Evolutionary conservation across 768 basidiomycete species (phyloP).

Genomic region (Collybia sp.): DNA sequence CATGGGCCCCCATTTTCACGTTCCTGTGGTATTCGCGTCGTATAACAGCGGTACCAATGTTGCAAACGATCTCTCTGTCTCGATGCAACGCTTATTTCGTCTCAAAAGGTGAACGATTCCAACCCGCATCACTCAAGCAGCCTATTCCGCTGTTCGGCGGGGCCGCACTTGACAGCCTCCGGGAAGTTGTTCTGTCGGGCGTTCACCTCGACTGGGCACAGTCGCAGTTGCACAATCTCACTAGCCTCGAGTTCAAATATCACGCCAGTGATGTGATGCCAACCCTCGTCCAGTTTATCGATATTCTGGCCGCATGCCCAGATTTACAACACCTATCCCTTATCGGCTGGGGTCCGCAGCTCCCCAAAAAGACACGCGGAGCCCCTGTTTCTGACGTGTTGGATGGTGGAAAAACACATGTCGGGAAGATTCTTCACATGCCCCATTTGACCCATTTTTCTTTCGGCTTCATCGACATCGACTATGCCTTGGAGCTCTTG

Average conservation of each 20-base stretch:
- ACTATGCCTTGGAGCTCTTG: constrained; percentile 32
- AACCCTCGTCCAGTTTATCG: constrained; percentile 36
- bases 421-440: constrained; percentile 13
- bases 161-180: constrained; percentile 23
- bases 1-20: constrained; percentile 52
- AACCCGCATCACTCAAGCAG: constrained; percentile 30
- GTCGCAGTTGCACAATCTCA: constrained; percentile 36
- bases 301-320: constrained; percentile 37
- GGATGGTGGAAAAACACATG: constrained; percentile 7
- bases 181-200: constrained; percentile 42
- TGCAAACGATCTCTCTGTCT: constrained; percentile 39
- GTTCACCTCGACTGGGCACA: constrained; percentile 54
- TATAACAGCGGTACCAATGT: constrained; percentile 25
- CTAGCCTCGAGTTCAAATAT: constrained; percentile 48
- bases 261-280: constrained; percentile 57
- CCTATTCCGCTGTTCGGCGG: constrained; percentile 46
- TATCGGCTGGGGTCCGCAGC: constrained; percentile 48
- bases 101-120: constrained; percentile 35
- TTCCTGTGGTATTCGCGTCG: constrained; percentile 39
- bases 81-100: constrained; percentile 60
- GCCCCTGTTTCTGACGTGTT: neutral
- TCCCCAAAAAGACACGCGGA: constrained; percentile 9
- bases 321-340: constrained; percentile 39
- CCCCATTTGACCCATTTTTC: constrained; percentile 25
- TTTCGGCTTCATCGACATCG: constrained; percentile 40